Evolutionary conservation across 1,284 basidiomycete genomes (phyloP).

Genomic region (Marasmius sp.): DNA sequence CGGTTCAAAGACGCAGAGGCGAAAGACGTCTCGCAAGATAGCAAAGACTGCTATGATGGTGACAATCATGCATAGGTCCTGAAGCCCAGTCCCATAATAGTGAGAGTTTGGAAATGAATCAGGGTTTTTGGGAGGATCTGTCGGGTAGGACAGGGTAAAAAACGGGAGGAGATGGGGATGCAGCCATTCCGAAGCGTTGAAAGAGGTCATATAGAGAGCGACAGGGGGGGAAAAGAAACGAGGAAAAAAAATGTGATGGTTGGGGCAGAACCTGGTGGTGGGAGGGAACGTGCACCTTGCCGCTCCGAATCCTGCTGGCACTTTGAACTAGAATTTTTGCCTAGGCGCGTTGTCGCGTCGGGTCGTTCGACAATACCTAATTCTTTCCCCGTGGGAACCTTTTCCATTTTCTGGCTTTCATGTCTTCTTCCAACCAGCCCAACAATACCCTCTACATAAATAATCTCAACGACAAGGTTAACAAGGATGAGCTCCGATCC

Average conservation of each 20-base stretch:
- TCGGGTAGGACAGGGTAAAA: conserved; percentile 74
- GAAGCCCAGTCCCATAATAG: conserved; percentile 70
- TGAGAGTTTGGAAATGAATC: conserved; percentile 69
- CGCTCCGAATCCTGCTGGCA: too few species aligned
- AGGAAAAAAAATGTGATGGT: conserved; percentile 2
- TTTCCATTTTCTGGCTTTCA: conserved; percentile 19
- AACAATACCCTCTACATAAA: conserved; percentile 92
- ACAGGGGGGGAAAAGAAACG: conserved; percentile 3
- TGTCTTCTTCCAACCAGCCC: conserved; percentile 63
- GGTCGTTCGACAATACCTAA: conserved; percentile 2
- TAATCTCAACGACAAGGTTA: conserved; percentile 92
- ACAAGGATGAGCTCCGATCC: conserved; percentile 86
- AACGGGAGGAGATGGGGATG: conserved; percentile 62
- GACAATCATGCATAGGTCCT: conserved; percentile 73
- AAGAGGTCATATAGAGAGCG: conserved; percentile 2
- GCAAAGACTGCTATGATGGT: conserved; percentile 80
- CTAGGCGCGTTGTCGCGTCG: not conserved
- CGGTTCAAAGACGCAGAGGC: conserved; percentile 75
- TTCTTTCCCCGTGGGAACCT: conserved; percentile 36
- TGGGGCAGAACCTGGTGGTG: not conserved
- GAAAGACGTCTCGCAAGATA: conserved; percentile 70
- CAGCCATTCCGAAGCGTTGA: conserved; percentile 31
- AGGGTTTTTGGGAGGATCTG: conserved; percentile 47
- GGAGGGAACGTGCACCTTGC: too few species aligned
- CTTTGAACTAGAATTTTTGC: not conserved